Base-by-base conservation (phyloP, 495 filamentous ascomycete species). In the Lindgomyces ingoldianus region DNA sequence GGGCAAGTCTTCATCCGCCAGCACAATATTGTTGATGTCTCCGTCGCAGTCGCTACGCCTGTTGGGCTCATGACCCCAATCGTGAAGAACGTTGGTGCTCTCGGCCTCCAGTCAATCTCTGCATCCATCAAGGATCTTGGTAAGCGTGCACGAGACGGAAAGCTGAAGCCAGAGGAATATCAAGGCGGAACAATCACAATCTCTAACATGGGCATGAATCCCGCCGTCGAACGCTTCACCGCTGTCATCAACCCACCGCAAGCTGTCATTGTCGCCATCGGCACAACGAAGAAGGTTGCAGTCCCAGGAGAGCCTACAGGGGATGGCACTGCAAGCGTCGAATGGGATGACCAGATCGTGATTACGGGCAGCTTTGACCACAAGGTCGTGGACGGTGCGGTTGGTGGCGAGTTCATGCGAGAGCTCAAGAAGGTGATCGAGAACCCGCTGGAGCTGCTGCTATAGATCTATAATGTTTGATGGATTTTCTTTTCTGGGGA, bases 141-240 rank as follows among this genome's bases (percentile, higher is more conserved):
- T 74, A 96, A 94, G 84, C 91, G 92, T 75, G 95, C 94, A 44
- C 83, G 89, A 51, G 95, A 98, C 62, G 91, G 91, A 79, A 99
- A 98, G 86, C 89, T 99, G 67, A 97, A 97, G 86, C 95, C 95
- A 29, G 92, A 99, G 76, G 92, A 99, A 78, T 99, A 93, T 87
- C 93, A 97, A 80, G 95, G 95, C 46, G 95, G 95, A 75, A 96
- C 91, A 69, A 96, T 99, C 80, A 96, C 93, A 74, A 99, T 99
- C 80, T 93, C 89, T 80, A 99, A 99, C 86, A 96, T 99, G 95
- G 95, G 95, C 75, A 98, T 98, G 94, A 99, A 99, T 83, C 70
- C 87, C 10, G 95, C 95, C 39, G 86, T 99, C 65, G 92, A 97
- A 74, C 86, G 91, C 68, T 99, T 99, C 82, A 97, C 95, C n/a